Evolutionary conservation across 177 flowering plant genomes (phyloP), one percentile per base, ranked within the genome.

Genomic region (Vitis hybrid): DNA sequence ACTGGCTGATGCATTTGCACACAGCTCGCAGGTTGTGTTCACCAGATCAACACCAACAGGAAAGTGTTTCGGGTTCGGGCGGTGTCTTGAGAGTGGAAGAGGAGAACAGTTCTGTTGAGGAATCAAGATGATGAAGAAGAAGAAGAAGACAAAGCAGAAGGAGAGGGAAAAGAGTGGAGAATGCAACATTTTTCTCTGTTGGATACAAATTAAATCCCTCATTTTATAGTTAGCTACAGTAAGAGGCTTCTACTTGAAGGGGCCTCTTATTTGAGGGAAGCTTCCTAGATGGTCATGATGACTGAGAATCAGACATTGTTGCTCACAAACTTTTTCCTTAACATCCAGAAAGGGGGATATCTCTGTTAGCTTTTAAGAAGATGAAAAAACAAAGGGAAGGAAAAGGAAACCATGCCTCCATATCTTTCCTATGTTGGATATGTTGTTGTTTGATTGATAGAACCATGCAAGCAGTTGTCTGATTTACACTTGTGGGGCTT

Each of bases 21-120:
- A 80, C n/a, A n/a, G 56, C 45, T 69, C 13, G 69, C 85, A 82
- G 18, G 85, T 84, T 70, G 64, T 15, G 71, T 76, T 48, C 31
- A 82, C 64, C 22, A 78, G 53, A 39, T 80, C 76, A 50, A 4
- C 19, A 33, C 3, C 6, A 2, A 33, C n/a, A 15, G 20, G 48
- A 1, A 57, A 10, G 68, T 5, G 8, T 11, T 39, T 26, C 29
- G 12, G 4, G 12, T 22, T 15, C 12, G 12, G 49, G 7, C 45
- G 45, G 45, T 39, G 45, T 39, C 45, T 39, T 7, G 64, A 61
- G 49, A 61, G 29, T 29, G 66, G 16, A 19, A 22, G 14, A 48
- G 12, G 48, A 62, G 68, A 33, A 64, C 51, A 51, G 63, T 14
- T 20, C 7, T 39, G 45, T 39, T 39, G 45, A 39, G 45, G 45